Evolutionary conservation across 2,329 filamentous ascomycete species (phyloP), one percentile per base, ranked within the genome.

Genomic region (Curvularia spicifera): DNA sequence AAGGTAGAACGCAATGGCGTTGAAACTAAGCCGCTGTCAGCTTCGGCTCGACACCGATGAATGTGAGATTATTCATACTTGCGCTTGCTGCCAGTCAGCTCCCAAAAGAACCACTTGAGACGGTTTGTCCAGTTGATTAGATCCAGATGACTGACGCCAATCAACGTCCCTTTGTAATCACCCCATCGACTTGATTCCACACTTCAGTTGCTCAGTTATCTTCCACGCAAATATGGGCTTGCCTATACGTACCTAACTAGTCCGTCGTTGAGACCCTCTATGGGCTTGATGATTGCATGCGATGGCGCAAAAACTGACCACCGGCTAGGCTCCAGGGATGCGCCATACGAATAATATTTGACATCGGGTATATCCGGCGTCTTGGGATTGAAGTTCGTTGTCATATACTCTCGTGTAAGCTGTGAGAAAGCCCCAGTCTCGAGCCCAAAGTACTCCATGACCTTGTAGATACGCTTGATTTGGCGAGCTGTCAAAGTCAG

Each of bases 61-160:
- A 10, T 20, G 8, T 3, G 24, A 20, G 6, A 13, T 28, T 24
- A n/a, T 47, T 12, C 66, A 26, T 63, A 85, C 81, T 82, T 85
- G 65, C 80, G 78, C 71, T 82, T 83, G 57, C 82, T 82, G 4
- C 86, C 84, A 2, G 82, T 83, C 52, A 88, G 67, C 57, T 82
- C 78, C 71, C 83, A 85, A 48, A 85, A 78, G 56, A 84, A 79
- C 83, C 84, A 86, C 64, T 86, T 83, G 37, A 87, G 66, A 29
- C 85, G 78, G 62, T 87, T 88, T 28, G 84, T 86, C 86, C 86
- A 89, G 65, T 89, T 89, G 73, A 89, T 89, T 60, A 88, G 70
- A 65, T 89, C 86, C 46, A 89, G 71, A 75, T 89, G 86, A 70
- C 83, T 87, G 57, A 88, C 86, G 4, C 84, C 84, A n/a, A 86